These are phyloP conservation scores for Arachis monticola DNA, from an alignment of 331 rosid species.

Conservation along the genomic window DNA sequence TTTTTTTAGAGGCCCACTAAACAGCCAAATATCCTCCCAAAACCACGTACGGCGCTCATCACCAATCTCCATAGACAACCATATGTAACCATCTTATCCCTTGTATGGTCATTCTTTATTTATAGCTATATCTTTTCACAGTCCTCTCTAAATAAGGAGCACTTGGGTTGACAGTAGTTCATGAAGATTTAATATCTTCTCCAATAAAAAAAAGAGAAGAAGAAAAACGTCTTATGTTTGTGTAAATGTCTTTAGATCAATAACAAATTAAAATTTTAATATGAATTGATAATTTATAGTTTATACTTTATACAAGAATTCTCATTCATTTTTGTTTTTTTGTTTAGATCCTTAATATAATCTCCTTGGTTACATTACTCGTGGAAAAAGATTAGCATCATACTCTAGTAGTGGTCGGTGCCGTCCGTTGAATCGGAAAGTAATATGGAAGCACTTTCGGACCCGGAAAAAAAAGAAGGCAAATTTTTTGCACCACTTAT, in stretches of 20 bases:
- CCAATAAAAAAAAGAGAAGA: background rate
- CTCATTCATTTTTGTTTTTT: background rate
- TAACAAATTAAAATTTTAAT: background rate
- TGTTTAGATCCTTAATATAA: background rate
- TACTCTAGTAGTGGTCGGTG: conserved; percentile 15
- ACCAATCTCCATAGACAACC: too few species aligned
- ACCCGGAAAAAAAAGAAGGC: too few species aligned
- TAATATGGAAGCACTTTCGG: background rate
- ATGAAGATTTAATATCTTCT: too few species aligned
- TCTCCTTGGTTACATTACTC: background rate
- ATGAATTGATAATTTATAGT: background rate
- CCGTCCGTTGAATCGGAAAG: conserved; percentile 20
- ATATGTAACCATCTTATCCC: too few species aligned
- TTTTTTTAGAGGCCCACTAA: too few species aligned
- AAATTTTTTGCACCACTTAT: background rate
- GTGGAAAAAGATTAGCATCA: background rate
- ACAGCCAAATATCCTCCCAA: too few species aligned
- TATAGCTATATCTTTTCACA: too few species aligned
- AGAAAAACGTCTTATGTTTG: background rate
- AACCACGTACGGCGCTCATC: too few species aligned
- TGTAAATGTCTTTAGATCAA: background rate
- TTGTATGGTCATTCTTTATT: too few species aligned
- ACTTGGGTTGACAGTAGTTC: too few species aligned
- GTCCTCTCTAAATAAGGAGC: too few species aligned
- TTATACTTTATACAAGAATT: background rate